Evolutionary conservation across 306 rosid genomes (phyloP), one percentile per base, ranked within the genome.

Genomic region (Sophora flavescens): DNA sequence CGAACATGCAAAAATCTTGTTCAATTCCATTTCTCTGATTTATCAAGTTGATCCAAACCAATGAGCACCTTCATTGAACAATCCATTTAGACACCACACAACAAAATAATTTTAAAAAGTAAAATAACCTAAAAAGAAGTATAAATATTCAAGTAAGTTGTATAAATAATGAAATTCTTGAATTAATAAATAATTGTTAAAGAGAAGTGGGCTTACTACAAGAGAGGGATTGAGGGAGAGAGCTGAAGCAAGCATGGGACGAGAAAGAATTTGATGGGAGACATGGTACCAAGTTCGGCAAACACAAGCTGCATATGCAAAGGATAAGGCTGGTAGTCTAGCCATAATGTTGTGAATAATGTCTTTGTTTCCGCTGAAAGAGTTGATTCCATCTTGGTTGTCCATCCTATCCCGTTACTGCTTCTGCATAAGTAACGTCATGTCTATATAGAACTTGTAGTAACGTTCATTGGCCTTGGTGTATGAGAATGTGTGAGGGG

Each of bases 251-350:
- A 88, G 76, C 59, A 78, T 83, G 11, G 89, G 87, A 22, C 83
- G 81, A 1, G 67, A 83, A 81, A 85, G 87, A 61, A 87, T 47
- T 2, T 63, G 80, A 13, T 28, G 6, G 81, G 79, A 83, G 36
- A 78, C 11, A 18, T 41, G 83, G 36, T 73, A 56, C 91, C 91
- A 85, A 2, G 77, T 74, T 67, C 81, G 83, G 79, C 48, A 70
- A 22, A 85, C 86, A 78, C 87, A 88, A 7, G 84, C 56, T 0
- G 87, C 86, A 42, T 78, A 39, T 8, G 85, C 86, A 68, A 88
- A 85, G 26, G 85, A 35, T 1, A 15, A 16, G 9, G 89, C 89
- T 0, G 85, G 89, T 3, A 88, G 71, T 44, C 86, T 78, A 7
- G 15, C 65, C 6, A 88, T 59, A 74, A 83, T 81, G 81, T 83